Evolutionary conservation across 495 filamentous ascomycete species (phyloP).

Genomic region (Neurospora sp.): DNA sequence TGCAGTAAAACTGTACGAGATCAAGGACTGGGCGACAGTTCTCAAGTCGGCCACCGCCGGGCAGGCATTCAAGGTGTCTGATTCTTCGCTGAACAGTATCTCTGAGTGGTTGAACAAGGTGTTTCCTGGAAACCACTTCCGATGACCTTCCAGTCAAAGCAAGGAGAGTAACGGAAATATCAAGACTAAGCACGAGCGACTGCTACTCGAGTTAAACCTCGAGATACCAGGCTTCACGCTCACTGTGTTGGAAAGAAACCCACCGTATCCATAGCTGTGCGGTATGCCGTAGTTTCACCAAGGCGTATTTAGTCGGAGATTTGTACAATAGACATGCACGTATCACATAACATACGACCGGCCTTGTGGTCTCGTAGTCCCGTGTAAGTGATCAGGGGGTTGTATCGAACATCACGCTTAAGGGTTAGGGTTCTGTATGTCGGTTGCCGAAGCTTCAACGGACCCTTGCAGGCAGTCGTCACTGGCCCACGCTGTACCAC

Average conservation of each 20-base stretch:
- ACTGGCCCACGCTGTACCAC: background rate
- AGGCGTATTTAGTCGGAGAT: too few relatives aligned
- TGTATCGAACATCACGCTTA: too few relatives aligned
- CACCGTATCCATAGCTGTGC: too few relatives aligned
- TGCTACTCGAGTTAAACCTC: background rate
- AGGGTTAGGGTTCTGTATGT: constrained; percentile 5
- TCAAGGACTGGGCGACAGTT: background rate
- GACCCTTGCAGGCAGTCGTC: constrained; percentile 3
- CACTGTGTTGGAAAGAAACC: background rate
- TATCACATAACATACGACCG: too few relatives aligned
- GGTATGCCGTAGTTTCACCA: too few relatives aligned
- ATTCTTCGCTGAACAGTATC: background rate
- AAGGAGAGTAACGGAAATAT: background rate
- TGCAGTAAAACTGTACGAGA: background rate
- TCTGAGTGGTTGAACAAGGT: background rate
- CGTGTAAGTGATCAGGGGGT: too few relatives aligned
- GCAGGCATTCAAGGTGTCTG: background rate
- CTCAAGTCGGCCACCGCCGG: background rate
- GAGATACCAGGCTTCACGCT: background rate
- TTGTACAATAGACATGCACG: too few relatives aligned
- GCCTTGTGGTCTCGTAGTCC: too few relatives aligned
- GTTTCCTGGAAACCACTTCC: background rate
- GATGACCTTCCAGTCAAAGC: background rate
- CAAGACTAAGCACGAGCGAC: background rate
- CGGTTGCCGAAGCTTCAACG: background rate